Evolutionary conservation across 305 asterid species (phyloP).

Genomic region (Fraxinus xanthoxyloides): DNA sequence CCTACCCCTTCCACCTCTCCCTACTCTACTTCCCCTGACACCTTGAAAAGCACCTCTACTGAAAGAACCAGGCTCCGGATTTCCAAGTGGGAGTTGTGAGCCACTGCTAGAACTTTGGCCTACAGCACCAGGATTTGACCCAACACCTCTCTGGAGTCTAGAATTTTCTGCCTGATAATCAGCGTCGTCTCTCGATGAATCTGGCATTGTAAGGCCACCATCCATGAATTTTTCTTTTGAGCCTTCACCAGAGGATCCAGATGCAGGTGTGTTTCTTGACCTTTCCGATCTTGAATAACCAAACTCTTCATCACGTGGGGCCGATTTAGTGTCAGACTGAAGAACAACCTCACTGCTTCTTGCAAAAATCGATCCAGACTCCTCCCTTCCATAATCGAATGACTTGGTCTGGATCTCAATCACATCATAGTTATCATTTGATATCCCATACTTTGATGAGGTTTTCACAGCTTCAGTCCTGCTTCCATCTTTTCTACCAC

Average conservation of each 20-base stretch:
- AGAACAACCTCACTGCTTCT: conserved; percentile 48
- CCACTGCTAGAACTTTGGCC: conserved; percentile 68
- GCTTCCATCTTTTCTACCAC: conserved; percentile 90
- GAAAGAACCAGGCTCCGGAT: conserved; percentile 60
- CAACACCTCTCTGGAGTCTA: conserved; percentile 53
- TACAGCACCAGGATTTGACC: conserved; percentile 47
- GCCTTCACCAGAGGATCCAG: conserved; percentile 63
- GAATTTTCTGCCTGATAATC: conserved; percentile 52
- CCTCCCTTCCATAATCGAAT: conserved; percentile 74
- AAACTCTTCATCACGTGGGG: conserved; percentile 48
- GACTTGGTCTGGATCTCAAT: conserved; percentile 96
- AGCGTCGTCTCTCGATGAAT: conserved; percentile 63
- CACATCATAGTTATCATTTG: conserved; percentile 94
- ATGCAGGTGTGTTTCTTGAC: conserved; percentile 46
- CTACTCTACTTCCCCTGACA: conserved; percentile 69
- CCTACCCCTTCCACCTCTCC: conserved; percentile 88
- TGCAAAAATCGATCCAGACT: conserved; percentile 45
- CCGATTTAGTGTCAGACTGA: conserved; percentile 40
- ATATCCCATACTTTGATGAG: conserved; percentile 89
- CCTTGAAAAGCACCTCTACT: conserved; percentile 62
- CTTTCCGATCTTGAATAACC: conserved; percentile 52
- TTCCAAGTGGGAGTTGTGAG: conserved; percentile 53
- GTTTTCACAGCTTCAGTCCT: conserved; percentile 96
- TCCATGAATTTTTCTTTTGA: conserved; percentile 53
- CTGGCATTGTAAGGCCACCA: conserved; percentile 42